Base-by-base conservation (phyloP, 257 asterid species). In the Solanum dulcamara region DNA sequence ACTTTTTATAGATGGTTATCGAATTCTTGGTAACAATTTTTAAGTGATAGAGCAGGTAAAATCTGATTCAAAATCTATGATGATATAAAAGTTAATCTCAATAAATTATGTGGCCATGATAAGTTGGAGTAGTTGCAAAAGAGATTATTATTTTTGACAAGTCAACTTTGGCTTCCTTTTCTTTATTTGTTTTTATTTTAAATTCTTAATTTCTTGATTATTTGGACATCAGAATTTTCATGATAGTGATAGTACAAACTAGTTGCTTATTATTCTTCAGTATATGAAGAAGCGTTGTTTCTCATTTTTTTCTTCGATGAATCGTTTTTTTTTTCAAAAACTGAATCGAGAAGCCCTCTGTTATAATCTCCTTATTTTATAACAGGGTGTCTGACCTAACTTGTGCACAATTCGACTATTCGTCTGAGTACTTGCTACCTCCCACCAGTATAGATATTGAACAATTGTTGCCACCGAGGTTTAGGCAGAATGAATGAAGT, bases 361-460 rank as follows among this genome's bases (percentile, higher is more conserved):
- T 64, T 28, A 38, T 71, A 40, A 22, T 13, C 6, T 38, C 1
- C 38, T 28, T 62, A 55, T 60, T 60, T 26, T 6, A 62, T 26
- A 3, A 62, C 2, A 9, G 10, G 2, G 0, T 15, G 77, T 4
- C 0, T 3, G 2, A 0, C 1, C 3, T 32, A 67, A 66, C 7
- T 68, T 33, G 44, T 0, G 0, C 1, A 1, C 2, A 35, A 0
- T 24, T 44, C 0, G 5, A 44, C 14, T 75, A 14, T 26, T 75
- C 11, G 0, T 40, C 0, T n/a, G 1, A 0, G 1, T 74, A 74
- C 3, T 0, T 40, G 0, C 1, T 42, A n/a, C 7, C 14, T 12
- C 37, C 2, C n/a, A 42, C 2, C 3, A 3, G 0, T 1, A 9
- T 2, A 42, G 2, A 14, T 74, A 28, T 6, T 1, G 57, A 3